A percentile compares a stretch with the other conserved stretches of the same genome.
These are phyloP conservation scores for Entelexis paramagnoliae DNA, from an alignment of 1,139 yeast species.

Conservation along the genomic window DNA sequence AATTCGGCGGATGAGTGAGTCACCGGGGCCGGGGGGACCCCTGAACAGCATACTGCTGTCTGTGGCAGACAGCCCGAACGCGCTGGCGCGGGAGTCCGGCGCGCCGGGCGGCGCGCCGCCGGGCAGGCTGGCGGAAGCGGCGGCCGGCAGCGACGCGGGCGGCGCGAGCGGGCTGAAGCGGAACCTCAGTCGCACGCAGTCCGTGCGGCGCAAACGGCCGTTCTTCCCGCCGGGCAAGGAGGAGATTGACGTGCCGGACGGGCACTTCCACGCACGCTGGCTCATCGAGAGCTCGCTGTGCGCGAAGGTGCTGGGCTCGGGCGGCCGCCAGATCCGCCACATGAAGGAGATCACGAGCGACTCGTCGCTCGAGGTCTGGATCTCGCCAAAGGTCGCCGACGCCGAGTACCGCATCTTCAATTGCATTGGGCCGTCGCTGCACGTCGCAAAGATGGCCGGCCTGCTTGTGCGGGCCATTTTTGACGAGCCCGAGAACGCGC, in stretches of 20 bases:
- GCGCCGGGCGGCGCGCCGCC: not conserved
- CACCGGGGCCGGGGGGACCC: not conserved
- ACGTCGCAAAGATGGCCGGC: conserved; percentile 77
- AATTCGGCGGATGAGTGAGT: not conserved
- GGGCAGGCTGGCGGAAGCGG: not conserved
- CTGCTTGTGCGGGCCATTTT: conserved; percentile 55
- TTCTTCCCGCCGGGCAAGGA: conserved; percentile 4
- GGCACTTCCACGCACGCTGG: conserved; percentile 15
- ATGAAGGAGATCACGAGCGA: conserved; percentile 16
- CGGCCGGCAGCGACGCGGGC: not conserved
- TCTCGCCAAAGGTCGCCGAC: conserved; percentile 36
- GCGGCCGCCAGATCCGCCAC: conserved; percentile 18
- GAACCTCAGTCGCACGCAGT: conserved; percentile 2
- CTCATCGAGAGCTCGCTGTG: conserved; percentile 20
- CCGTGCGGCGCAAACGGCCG: not conserved
- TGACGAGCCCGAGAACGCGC: conserved; percentile 52
- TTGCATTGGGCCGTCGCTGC: conserved; percentile 66
- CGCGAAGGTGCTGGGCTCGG: conserved; percentile 22
- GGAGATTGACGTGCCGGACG: conserved; percentile 1
- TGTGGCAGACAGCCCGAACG: not conserved
- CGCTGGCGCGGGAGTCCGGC: not conserved
- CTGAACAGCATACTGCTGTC: not conserved
- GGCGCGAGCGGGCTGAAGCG: conserved; percentile 4
- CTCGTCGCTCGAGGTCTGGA: conserved; percentile 19
- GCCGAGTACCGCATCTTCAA: conserved; percentile 69